Evolutionary conservation across 176 grass and related monocot species (phyloP), one percentile per base, ranked within the genome.

Genomic region (Chrysopogon serrulatus): DNA sequence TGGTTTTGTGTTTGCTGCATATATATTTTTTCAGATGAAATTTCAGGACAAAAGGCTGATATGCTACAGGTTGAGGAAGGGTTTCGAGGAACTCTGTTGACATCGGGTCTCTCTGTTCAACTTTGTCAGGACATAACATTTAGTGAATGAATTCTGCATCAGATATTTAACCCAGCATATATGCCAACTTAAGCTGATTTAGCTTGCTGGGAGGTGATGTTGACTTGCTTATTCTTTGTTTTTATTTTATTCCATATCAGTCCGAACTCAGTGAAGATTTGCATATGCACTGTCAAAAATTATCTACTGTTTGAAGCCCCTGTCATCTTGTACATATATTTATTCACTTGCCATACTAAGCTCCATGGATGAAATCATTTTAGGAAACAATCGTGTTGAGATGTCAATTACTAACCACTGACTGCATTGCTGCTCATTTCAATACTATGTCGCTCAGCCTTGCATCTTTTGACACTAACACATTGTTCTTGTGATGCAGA

Each of bases 51-150:
- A 45, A 99, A 96, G 74, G 60, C 63, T 60, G 88, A 91, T 65
- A 42, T 47, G 64, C 47, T 83, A 31, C 80, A 74, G 43, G 74
- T 83, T 49, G 96, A 99, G 91, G 91, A 96, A 94, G 96, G 96
- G 49, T 99, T 99, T 69, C 93, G 96, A 66, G 96, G 96, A 60
- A 99, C 96, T 66, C 72, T 99, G 32, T 91, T 99, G 91, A 78
- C 96, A 36, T 94, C 91, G 18, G 80, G 91, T 90, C 75, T 92
- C 27, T 67, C 91, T 63, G 69, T 80, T 62, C 89, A 87, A 39
- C 80, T 79, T 87, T 87, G 74, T 74, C 84, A 90, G 84, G 89
- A 90, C 65, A 68, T 83, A 75, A 6, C 68, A 42, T 74, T 79
- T 57, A 90, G 61, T 39, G 89, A 87, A 53, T 90, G 84, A 90